Base-by-base conservation (phyloP, 2,329 filamentous ascomycete genomes). In the Alternaria arborescens region DNA sequence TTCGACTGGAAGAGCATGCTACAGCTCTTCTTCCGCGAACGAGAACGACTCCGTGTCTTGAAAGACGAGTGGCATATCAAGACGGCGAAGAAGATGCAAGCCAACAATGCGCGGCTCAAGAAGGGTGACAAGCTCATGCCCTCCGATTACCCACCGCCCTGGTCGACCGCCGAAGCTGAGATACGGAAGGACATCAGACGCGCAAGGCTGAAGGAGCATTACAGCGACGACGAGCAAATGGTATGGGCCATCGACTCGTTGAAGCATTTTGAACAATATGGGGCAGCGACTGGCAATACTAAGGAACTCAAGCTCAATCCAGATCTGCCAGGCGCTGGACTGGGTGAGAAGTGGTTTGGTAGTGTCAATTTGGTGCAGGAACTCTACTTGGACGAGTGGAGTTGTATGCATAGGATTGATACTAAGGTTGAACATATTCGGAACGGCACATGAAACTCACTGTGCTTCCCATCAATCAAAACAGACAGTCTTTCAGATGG, bases 381-480 rank as follows among this genome's bases (percentile, higher is more conserved):
- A 44, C 60, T 77, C 4, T 73, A 70, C 60, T 52, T 77, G 28
- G 75, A 77, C 56, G 75, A 77, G 58, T 75, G 72, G 68, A 73
- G 71, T 52, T 73, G 72, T 41, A 62, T 75, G 68, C 71, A 77
- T 54, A 61, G 75, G 48, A 74, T 76, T 43, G 71, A 73, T 55
- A 64, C 60, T 0, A 73, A 73, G 57, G 55, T 64, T 6, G 69
- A 71, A 32, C 65, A 71, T 42, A 40, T 67, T 5, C 58, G 54
- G 40, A 57, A 48, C 10, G 60, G 61, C 3, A 52, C 50, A 6
- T 40, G 46, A 60, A 5, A 28, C 4, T 11, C 28, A 11, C 5
- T 30, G 10, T 30, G 8, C 12, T 16, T 36, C 12, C 12, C 6
- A 14, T 16, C 14, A 36, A 16, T 36, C 5, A 16, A 36, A 16